phyloP scores from a whole-genome alignment of 352 stramenopile species.

The Aphanomyces euteiches region DNA sequence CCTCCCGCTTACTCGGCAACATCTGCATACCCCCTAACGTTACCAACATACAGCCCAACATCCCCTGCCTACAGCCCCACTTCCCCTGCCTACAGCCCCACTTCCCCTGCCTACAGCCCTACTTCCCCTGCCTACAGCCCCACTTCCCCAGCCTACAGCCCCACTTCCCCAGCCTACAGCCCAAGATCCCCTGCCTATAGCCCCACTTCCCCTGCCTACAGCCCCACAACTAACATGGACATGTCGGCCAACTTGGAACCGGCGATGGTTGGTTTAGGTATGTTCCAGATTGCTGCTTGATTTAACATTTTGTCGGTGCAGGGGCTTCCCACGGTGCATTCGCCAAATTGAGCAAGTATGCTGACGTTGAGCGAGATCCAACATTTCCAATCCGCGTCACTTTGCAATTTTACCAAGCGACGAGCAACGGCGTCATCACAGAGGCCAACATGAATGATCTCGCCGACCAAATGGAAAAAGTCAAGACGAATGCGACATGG shows the following conservation, averaged over 20 bases:
- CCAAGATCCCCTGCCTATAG: too few species aligned
- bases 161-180: too few species aligned
- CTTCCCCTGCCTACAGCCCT: too few species aligned
- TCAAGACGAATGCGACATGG: slow-evolving; percentile 28
- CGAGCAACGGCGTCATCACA: slow-evolving; percentile 26
- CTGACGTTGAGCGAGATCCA: background rate
- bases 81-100: too few species aligned
- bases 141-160: too few species aligned
- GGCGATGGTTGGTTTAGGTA: slow-evolving; percentile 18
- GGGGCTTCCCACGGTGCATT: slow-evolving; percentile 5
- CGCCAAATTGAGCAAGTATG: slow-evolving; percentile 17
- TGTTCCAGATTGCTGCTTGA: background rate
- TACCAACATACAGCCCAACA: too few species aligned
- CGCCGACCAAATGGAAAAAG: slow-evolving; percentile 9
- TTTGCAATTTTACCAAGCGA: slow-evolving; percentile 29
- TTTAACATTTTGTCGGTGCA: background rate
- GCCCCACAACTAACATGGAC: too few species aligned
- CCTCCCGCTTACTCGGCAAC: too few species aligned
- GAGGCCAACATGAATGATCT: slow-evolving; percentile 14
- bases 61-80: too few species aligned
- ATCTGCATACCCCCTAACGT: too few species aligned
- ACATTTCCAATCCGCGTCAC: slow-evolving; percentile 25
- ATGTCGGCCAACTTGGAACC: slow-evolving; percentile 8
- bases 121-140: too few species aligned
- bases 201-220: too few species aligned